Conservation (phyloP, 2,329 filamentous ascomycete genomes). For the Exophiala calicioides region DNA sequence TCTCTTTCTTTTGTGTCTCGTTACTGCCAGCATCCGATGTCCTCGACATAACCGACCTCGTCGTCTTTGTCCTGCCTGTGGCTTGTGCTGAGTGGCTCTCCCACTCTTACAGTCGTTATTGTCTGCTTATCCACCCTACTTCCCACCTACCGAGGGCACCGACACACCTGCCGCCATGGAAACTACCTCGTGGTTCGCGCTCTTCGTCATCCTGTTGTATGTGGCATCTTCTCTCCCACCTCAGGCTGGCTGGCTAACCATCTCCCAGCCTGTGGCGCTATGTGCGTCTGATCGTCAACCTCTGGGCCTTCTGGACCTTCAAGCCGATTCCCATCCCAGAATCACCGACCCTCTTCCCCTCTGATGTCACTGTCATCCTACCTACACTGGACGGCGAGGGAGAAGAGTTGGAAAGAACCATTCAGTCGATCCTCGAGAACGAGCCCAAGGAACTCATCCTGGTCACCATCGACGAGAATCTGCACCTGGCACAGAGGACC, state of each 20-base stretch:
- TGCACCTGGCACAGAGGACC: conserved; percentile 67
- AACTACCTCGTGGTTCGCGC: conserved; percentile 21
- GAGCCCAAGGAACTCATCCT: conserved; percentile 72
- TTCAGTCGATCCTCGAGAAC: conserved; percentile 59
- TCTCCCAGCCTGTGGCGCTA: conserved; percentile 78
- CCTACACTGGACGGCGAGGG: conserved; percentile 88
- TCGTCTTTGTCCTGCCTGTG: conserved; percentile 23
- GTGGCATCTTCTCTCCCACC: conserved; percentile 21
- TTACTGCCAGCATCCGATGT: conserved; percentile 25
- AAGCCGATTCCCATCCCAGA: conserved; percentile 79
- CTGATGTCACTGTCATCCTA: conserved; percentile 92
- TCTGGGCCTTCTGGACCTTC: conserved; percentile 82
- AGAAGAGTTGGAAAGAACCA: conserved; percentile 77
- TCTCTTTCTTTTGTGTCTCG: conserved; percentile 25
- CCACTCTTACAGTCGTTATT: conserved; percentile 33
- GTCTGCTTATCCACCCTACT: conserved; percentile 12
- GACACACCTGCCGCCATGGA: conserved; percentile 16
- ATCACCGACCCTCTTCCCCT: conserved; percentile 73
- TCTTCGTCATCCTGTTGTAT: conserved; percentile 46
- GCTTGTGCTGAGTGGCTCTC: conserved; percentile 25
- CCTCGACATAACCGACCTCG: conserved; percentile 24
- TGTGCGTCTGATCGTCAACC: conserved; percentile 79
- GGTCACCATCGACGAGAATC: conserved; percentile 82
- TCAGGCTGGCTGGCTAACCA: conserved; percentile 11
- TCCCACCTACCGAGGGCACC: conserved; percentile 14